A percentile compares a stretch with the other conserved stretches of the same genome.
phyloP scores from a whole-genome alignment of 2,329 filamentous ascomycete genomes.

The Fusarium liriodendri region DNA sequence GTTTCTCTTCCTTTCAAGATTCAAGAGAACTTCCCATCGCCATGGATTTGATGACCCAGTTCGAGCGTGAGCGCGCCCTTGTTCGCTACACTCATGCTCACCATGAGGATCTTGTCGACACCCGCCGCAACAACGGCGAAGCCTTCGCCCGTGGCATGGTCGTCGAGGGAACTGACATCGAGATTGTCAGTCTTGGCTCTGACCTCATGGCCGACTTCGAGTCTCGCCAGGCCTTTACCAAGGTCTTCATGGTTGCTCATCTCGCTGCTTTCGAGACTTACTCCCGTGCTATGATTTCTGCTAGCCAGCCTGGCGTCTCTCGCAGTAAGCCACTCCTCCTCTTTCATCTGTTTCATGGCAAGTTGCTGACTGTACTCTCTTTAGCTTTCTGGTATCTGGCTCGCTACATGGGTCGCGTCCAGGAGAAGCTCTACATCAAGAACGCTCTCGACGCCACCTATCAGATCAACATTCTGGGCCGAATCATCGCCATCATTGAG shows the following conservation, averaged over 20 bases:
- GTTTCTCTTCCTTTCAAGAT: neutral
- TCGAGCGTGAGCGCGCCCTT: neutral
- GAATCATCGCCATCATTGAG: neutral
- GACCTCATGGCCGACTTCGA: neutral
- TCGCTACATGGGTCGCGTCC: neutral
- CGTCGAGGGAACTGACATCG: neutral
- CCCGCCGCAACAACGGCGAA: neutral
- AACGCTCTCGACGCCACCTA: neutral
- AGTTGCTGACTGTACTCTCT: neutral
- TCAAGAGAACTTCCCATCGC: neutral
- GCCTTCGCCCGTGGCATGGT: neutral
- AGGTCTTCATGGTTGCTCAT: neutral
- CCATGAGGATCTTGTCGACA: neutral
- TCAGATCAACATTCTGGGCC: neutral
- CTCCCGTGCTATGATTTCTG: neutral
- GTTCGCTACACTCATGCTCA: neutral
- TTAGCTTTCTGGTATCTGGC: neutral
- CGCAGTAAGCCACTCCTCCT: neutral
- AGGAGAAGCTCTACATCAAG: neutral
- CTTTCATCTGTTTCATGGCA: neutral
- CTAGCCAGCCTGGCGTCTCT: neutral
- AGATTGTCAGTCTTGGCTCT: neutral
- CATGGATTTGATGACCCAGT: neutral
- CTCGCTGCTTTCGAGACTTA: neutral
- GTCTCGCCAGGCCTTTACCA: neutral